Evolutionary conservation across 352 stramenopile species (phyloP), one percentile per base, ranked within the genome.

Genomic region (Pythium aristosporum): DNA sequence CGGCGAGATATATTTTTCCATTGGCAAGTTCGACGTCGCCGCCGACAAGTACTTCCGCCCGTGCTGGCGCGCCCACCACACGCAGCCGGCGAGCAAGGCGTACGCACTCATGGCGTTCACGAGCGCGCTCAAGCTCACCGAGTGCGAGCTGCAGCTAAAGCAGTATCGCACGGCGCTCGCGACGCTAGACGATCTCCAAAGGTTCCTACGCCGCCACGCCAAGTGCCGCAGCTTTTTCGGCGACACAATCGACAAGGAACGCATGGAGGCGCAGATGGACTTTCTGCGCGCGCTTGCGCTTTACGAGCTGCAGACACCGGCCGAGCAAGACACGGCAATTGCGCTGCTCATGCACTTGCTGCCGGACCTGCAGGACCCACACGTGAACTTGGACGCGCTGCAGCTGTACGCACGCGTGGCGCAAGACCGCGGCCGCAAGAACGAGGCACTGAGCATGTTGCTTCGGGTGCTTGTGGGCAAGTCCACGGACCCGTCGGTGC

Each of bases 391-490:
- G 49, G 76, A 93, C n/a, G 85, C 85, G 2, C 53, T 93, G 25
- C 52, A 85, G 23, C 47, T 89, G 11, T 93, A 91, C 48, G 74
- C 79, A 5, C 74, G 48, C 21, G 80, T 93, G 15, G 82, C 85
- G 1, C 67, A 87, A 44, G 79, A 89, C 53, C 76, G 82, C 4
- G 80, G 79, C 13, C 82, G 78, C 47, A 80, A 78, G 32, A 77
- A 60, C 46, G 82, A 93, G 21, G 85, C 80, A 3, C 47, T 93
- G 37, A 80, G 74, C 58, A 93, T 93, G 82, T 50, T 79, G 12
- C 59, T 93, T 21, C 80, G 74, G 15, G 82, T 88, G 4, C 55
- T 93, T 0, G 79, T 89, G 12, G 75, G 69, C 11, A 80, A 78
- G 48, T 65, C 82, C 0, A 78, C 80, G 7, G 80, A 88, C 56